phyloP scores from a whole-genome alignment of 2,329 filamentous ascomycete species.

The Hysterium pulicare region DNA sequence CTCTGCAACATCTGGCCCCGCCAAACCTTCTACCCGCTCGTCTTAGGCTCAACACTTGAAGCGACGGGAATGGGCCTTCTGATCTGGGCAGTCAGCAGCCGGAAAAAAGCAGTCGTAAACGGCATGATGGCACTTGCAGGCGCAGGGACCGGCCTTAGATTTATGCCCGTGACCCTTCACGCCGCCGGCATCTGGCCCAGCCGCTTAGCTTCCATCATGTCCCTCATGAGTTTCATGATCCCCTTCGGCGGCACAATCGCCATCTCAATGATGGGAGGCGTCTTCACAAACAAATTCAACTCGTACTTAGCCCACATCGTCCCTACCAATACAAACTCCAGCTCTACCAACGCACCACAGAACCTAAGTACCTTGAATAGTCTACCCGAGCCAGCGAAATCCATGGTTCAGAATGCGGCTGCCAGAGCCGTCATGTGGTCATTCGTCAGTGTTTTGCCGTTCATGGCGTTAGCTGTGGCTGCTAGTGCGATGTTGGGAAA shows the following conservation, averaged over 20 bases:
- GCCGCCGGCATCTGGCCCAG: conserved; percentile 60
- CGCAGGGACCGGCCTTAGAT: conserved; percentile 60
- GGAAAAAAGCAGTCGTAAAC: conserved; percentile 52
- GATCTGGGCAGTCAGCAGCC: conserved; percentile 53
- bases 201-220: conserved; percentile 57
- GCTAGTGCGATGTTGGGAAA: conserved; percentile 49
- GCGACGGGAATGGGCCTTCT: conserved; percentile 58
- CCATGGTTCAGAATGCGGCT: conserved; percentile 42
- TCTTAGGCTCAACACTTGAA: conserved; percentile 48
- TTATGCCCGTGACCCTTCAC: conserved; percentile 64
- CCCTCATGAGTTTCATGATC: conserved; percentile 56
- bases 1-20: conserved; percentile 60
- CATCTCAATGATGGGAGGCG: conserved; percentile 64
- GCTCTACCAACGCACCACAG: conserved; percentile 13
- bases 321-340: conserved; percentile 25
- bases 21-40: conserved; percentile 59
- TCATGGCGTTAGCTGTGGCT: conserved; percentile 51
- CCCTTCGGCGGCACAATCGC: conserved; percentile 64
- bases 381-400: conserved; percentile 37
- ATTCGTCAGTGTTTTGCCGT: conserved; percentile 59
- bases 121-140: conserved; percentile 66
- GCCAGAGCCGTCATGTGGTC: conserved; percentile 63
- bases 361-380: conserved; percentile 35
- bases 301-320: conserved; percentile 25
- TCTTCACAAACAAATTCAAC: conserved; percentile 60